Percentiles rank a stretch among this genome's conserved stretches.
Evolutionary conservation across 2,329 filamentous ascomycete genomes (phyloP).

Genomic region (Cladosporium sphaerospermum): DNA sequence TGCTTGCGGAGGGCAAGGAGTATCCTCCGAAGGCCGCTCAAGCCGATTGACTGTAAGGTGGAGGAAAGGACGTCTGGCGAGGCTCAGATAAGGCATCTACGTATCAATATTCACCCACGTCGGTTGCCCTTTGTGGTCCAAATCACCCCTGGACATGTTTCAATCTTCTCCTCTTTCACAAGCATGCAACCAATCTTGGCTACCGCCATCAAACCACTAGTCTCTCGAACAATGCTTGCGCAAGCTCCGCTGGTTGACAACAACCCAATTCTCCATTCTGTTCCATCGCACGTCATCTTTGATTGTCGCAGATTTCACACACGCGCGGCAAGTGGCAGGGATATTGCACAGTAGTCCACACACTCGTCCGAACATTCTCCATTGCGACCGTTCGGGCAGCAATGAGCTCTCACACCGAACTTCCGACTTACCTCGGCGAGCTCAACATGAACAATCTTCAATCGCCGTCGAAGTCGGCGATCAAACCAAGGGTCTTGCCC

Average conservation of each 20-base stretch:
- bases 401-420: neutral
- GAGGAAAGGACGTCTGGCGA: neutral
- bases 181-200: neutral
- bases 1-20: constrained; percentile 53
- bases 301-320: neutral
- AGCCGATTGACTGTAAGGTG: neutral
- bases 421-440: neutral
- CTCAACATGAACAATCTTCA: neutral
- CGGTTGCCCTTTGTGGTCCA: neutral
- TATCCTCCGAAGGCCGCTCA: constrained; percentile 58
- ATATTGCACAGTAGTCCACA: neutral
- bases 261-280: neutral
- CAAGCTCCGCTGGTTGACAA: neutral
- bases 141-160: neutral
- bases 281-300: neutral
- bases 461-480: neutral
- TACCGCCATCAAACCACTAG: neutral
- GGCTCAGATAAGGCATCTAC: neutral
- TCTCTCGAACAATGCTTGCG: neutral
- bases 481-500: neutral
- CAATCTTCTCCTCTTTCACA: neutral
- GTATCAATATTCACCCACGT: neutral
- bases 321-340: neutral
- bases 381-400: no score
- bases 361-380: no score